Conservation (phyloP, 257 asterid species). For the Cynanchum wilfordii region DNA sequence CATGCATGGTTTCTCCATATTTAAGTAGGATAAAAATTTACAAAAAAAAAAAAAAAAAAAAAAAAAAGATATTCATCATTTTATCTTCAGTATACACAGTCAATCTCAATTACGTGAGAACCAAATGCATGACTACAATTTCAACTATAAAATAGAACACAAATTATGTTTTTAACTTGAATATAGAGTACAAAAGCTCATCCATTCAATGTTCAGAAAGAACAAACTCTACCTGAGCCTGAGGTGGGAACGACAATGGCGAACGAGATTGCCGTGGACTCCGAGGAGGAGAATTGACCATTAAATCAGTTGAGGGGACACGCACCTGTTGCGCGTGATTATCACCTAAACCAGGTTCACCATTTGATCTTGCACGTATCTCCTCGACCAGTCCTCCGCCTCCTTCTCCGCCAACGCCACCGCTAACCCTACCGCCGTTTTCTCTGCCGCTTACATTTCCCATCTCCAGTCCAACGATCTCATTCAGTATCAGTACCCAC, state of each 20-base stretch:
- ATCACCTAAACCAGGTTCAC: slow-evolving; percentile 11
- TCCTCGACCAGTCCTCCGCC: slow-evolving; percentile 11
- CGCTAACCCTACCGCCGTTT: slow-evolving; percentile 22
- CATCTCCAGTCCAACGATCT: slow-evolving; percentile 29
- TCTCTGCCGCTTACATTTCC: slow-evolving; percentile 73
- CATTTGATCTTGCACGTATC: slow-evolving; percentile 23
- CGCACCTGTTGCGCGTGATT: slow-evolving; percentile 35
- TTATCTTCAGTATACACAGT: background rate
- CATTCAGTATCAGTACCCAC: background rate
- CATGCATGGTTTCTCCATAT: background rate
- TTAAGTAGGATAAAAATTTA: background rate
- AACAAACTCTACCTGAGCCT: slow-evolving; percentile 18
- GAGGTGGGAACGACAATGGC: slow-evolving; percentile 58
- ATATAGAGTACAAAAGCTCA: background rate
- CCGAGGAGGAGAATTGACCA: slow-evolving; percentile 61
- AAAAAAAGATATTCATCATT: background rate
- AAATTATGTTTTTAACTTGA: background rate
- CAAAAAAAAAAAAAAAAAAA: background rate
- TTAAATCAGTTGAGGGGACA: slow-evolving; percentile 57
- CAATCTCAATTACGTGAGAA: background rate
- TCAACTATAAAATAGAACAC: background rate
- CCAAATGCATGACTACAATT: background rate
- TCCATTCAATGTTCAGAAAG: background rate
- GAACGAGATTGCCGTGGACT: slow-evolving; percentile 51
- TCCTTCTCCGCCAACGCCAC: slow-evolving; percentile 20